Base-by-base conservation (phyloP, 2,329 filamentous ascomycete species). In the Aspergillus aculeatinus region DNA sequence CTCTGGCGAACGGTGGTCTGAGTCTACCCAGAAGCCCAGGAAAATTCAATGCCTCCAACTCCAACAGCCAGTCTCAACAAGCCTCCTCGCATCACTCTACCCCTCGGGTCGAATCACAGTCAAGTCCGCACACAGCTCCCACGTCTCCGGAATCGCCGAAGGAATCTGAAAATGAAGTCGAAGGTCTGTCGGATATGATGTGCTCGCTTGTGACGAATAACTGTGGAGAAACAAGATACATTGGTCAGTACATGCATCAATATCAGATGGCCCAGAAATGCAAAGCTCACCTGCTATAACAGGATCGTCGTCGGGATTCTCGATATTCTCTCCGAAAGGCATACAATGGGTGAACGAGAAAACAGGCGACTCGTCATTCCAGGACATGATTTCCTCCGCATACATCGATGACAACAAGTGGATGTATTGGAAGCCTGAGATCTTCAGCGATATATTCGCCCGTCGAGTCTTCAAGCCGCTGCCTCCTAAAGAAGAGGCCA, bases 261-360 rank as follows among this genome's bases (percentile, higher is more conserved):
- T 25, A 27, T 5, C 27, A 31, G 2, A 11, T n/a, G 29, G 4
- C 44, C 19, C 7, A 42, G 19, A 19, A n/a, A 23, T 48, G 11
- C 58, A 21, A 55, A 58, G 44, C 55, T 65, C 72, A 76, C 21
- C 69, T 44, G 14, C 51, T 23, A 51, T 47, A 58, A 48, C 61
- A 95, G 91, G 94, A 27, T 97, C 93, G 0, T 98, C 94, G 0
- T 99, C 95, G 2, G 95, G 95, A 3, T 98, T 98, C 77, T 98
- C 94, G 57, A 99, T 99, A 68, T 98, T 99, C 80, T 98, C 94
- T 0, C 95, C 94, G 14, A 96, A 96, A 74, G 95, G 95, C 49
- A 96, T 99, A 57, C 90, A 96, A 75, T 99, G 95, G 95, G 94
- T 99, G 56, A 98, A 97, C 70, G 89, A 95, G 67, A 97, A 96